Base-by-base conservation (phyloP, 768 basidiomycete genomes). In the Cantharellus cinnabarinus region DNA sequence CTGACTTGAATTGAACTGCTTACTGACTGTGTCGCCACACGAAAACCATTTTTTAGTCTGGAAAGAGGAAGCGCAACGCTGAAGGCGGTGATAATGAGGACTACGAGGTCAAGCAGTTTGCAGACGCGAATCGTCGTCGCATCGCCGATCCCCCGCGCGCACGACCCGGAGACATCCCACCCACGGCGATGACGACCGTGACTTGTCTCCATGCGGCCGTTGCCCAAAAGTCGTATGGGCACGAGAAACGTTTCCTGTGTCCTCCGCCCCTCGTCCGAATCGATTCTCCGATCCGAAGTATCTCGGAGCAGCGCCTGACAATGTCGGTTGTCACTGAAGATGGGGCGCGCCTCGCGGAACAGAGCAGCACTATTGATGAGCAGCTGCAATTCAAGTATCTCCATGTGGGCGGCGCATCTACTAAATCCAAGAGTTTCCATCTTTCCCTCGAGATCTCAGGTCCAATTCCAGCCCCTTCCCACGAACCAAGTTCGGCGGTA, bases 181-280 rank as follows among this genome's bases (percentile, higher is more conserved):
- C 10, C 10, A 10, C 10, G 14, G 52, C 52, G 38, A 54, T 90
- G 88, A 89, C 88, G 42, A 89, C 87, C 42, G 85, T 90, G 40
- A 79, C 89, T 62, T 89, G 86, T 64, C 75, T 91, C 58, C 90
- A 94, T 66, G 89, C 90, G 35, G 88, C 87, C 40, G 89, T 91
- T 56, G 91, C 89, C 1, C 91, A 95, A 73, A 95, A 95, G 72
- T 91, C 89, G 5, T 95, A 95, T 68, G 89, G 89, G 57, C 89
- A 84, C 69, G 91, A 95, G 73, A 91, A 93, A 70, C 83, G 91
- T 60, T 90, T 93, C 68, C 78, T 97, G 42, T 89, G 87, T 66
- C 91, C 91, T 4, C 90, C 91, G 2, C 91, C 91, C 4, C 80
- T 94, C 60, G 88, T 97, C 39, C 86, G 89, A 64, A 88, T 93